Base-by-base conservation (phyloP, 2,329 filamentous ascomycete genomes). In the Trichophyton schoenleinii region DNA sequence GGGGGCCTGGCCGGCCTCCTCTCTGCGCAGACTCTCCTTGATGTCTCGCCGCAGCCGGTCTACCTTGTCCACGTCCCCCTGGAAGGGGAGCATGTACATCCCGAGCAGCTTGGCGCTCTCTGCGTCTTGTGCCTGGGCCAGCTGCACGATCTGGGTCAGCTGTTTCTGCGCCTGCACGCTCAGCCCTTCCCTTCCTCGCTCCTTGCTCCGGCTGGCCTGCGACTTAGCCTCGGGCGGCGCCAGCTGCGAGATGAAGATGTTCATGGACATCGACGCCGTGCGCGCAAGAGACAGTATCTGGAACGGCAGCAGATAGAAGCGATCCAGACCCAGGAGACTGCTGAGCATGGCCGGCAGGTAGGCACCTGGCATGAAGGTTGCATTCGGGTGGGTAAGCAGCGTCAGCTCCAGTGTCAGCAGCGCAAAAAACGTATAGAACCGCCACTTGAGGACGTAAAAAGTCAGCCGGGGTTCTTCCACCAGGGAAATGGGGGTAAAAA, bases 21-120 rank as follows among this genome's bases (percentile, higher is more conserved):
- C 95, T 72, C 95, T 85, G 58, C 96, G 85, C 67, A 97, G 78
- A 81, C 90, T 95, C 68, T 94, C 89, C 74, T 86, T 88, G 75
- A 96, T 82, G 68, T 87, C 88, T 46, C 81, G 80, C 64, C 85
- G 82, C 68, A 95, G 75, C 63, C 83, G 84, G 52, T 78, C 78
- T 55, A 87, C 77, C n/a, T 79, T 79, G 63, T 82, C 80, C 41
- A 81, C 76, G 69, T 95, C 87, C n/a, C 85, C 86, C 58, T 80
- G 83, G 73, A 91, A 96, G 0, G 92, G 92, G 59, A 85, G 84
- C 72, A 91, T 81, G 68, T 95, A 90, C 71, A 95, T 79, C 55
- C 87, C 85, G 70, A 96, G 76, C 63, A 95, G 73, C 60, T 87
- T 80, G 5, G 77, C 76, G 0, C 87, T 80, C 70, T 96, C 91